These are phyloP conservation scores for Mucuna pruriens DNA, from an alignment of 306 rosid genomes.

Conservation along the genomic window DNA sequence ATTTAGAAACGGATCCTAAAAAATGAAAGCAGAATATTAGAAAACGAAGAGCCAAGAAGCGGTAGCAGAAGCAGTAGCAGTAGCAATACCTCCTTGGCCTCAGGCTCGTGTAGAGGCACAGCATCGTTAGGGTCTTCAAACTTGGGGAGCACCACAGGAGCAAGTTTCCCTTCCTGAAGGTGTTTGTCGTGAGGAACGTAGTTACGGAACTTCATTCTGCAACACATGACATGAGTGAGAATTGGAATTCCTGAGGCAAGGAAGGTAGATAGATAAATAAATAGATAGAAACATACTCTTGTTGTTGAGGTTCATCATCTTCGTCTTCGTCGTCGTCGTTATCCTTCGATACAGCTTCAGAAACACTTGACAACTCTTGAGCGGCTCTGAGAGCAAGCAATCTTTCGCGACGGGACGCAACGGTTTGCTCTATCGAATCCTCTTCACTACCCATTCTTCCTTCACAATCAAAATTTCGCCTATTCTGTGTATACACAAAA, in stretches of 20 bases:
- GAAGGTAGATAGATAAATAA: too few relatives aligned
- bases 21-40: not conserved
- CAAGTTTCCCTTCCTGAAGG: conserved; percentile 87
- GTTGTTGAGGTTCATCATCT: conserved; percentile 19
- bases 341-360: conserved; percentile 38
- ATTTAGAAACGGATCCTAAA: conserved; percentile 87
- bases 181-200: conserved; percentile 93
- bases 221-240: too few relatives aligned
- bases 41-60: too few relatives aligned
- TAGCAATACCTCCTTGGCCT: conserved; percentile 57
- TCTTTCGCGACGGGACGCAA: conserved; percentile 79
- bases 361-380: conserved; percentile 57
- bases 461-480: not conserved
- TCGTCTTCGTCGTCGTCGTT: conserved; percentile 24
- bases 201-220: conserved; percentile 89
- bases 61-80: too few relatives aligned
- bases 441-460: conserved; percentile 63
- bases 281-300: conserved; percentile 46
- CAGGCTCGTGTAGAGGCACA: conserved; percentile 58
- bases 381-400: conserved; percentile 80
- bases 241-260: too few relatives aligned
- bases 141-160: conserved; percentile 81
- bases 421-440: conserved; percentile 70
- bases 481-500: not conserved
- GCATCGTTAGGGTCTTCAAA: conserved; percentile 85